Base-by-base conservation (phyloP, 345 rosid genomes). In the Eucalyptus sp. region DNA sequence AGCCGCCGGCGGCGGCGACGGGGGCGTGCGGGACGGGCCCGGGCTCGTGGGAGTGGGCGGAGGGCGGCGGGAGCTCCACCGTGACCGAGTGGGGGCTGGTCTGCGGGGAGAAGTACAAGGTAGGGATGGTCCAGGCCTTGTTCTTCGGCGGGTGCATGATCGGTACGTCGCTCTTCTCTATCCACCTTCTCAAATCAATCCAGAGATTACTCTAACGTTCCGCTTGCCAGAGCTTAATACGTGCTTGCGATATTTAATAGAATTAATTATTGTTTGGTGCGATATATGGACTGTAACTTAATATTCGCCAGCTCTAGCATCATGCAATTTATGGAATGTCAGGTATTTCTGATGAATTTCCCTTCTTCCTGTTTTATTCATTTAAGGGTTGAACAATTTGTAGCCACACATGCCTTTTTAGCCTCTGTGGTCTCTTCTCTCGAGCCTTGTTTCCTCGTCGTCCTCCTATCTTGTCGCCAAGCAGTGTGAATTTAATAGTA, bases 61-160 rank as follows among this genome's bases (percentile, higher is more conserved):
- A 89, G 7, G 96, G 96, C 22, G 66, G 86, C 22, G 95, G 92
- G 5, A 94, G 95, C 95, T 97, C 99, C 43, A 97, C 99, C 48
- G 98, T 96, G 92, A 88, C 96, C 16, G 94, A 97, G 89, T 97
- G 99, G 99, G 96, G 96, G 17, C 89, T 96, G 90, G 91, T 96
- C 51, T 97, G 99, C 89, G 96, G 92, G 4, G 94, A 96, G 7
- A 97, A 95, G 92, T 96, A 93, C 16, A 97, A 96, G 92, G 93
- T 96, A 5, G 99, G 99, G 18, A 90, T 97, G 44, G 99, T 96
- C 50, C 99, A 97, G 89, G 96, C 98, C 46, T 62, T 95, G 89
- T 97, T 96, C 91, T 97, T 97, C 80, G 92, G 94, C 64, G 99
- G 99, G 87, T 96, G 99, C 95, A 95, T 96, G 99, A 94, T 97